Conservation (phyloP, 2,329 filamentous ascomycete genomes). For the Pyricularia pennisetigena region DNA sequence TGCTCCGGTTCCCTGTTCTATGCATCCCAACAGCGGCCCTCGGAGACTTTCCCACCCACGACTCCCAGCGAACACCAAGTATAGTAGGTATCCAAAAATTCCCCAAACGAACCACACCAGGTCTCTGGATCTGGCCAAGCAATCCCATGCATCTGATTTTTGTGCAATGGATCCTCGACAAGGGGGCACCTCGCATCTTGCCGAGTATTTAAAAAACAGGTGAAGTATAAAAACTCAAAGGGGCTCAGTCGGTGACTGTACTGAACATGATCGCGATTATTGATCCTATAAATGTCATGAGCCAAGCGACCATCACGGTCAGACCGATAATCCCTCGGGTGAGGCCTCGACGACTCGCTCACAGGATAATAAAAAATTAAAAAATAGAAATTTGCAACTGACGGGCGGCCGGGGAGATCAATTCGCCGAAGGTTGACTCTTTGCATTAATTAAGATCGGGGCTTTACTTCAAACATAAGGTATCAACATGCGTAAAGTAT, state of each 20-base stretch:
- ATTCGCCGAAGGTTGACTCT: background rate
- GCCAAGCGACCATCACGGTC: background rate
- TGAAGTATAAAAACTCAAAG: background rate
- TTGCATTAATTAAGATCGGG: background rate
- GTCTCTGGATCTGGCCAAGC: background rate
- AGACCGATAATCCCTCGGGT: background rate
- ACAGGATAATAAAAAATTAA: background rate
- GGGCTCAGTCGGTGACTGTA: background rate
- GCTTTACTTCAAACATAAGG: background rate
- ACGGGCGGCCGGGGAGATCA: background rate
- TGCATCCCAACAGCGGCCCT: background rate
- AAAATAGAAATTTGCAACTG: background rate
- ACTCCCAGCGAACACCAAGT: background rate
- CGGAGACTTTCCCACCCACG: background rate
- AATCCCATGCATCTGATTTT: background rate
- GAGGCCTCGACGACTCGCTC: background rate
- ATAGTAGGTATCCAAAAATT: background rate
- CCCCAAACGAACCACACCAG: background rate
- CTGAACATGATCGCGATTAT: background rate
- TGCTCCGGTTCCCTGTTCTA: background rate
- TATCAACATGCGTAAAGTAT: background rate
- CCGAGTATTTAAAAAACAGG: background rate
- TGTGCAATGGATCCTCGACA: background rate
- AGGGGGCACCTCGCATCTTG: background rate
- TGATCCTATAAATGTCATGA: background rate